Conservation (phyloP, 805 yeast genomes). For the Starmera pachycereana region DNA sequence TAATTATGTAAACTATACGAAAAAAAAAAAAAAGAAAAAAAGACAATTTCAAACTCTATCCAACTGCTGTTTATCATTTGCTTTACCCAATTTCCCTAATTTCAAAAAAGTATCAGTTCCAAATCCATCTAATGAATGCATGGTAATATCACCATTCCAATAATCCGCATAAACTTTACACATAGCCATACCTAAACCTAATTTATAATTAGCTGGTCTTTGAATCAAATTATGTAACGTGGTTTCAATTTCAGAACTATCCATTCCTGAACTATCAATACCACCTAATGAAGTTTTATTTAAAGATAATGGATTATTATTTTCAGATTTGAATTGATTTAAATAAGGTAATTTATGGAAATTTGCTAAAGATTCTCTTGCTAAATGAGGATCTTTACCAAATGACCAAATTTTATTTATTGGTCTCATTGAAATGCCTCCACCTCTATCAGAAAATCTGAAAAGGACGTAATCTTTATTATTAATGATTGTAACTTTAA, state of each 20-base stretch:
- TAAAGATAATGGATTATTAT: constrained; percentile 17
- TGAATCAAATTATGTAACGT: constrained; percentile 57
- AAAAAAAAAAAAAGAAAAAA: too few relatives aligned
- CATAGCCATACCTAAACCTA: constrained; percentile 89
- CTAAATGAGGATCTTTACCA: constrained; percentile 56
- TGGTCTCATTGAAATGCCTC: constrained; percentile 61
- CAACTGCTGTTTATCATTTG: constrained; percentile 50
- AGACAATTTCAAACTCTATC: constrained; percentile 46
- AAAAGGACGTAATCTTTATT: constrained; percentile 59
- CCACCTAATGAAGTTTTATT: constrained; percentile 32
- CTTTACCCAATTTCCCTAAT: constrained; percentile 66
- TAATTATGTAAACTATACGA: too few relatives aligned
- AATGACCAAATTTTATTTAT: constrained; percentile 76
- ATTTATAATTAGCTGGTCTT: constrained; percentile 62
- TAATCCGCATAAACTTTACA: constrained; percentile 89
- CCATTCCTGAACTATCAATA: constrained; percentile 25
- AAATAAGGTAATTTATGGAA: constrained; percentile 66
- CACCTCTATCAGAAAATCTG: constrained; percentile 83
- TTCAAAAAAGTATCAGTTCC: constrained; percentile 85
- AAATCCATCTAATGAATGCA: constrained; percentile 80
- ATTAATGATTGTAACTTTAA: constrained; percentile 64
- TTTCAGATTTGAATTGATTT: constrained; percentile 14
- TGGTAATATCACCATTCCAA: constrained; percentile 86
- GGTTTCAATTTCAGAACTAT: constrained; percentile 18
- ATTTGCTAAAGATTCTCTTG: constrained; percentile 47